Conservation (phyloP, 768 basidiomycete genomes). For the Naganishia randhawae region DNA sequence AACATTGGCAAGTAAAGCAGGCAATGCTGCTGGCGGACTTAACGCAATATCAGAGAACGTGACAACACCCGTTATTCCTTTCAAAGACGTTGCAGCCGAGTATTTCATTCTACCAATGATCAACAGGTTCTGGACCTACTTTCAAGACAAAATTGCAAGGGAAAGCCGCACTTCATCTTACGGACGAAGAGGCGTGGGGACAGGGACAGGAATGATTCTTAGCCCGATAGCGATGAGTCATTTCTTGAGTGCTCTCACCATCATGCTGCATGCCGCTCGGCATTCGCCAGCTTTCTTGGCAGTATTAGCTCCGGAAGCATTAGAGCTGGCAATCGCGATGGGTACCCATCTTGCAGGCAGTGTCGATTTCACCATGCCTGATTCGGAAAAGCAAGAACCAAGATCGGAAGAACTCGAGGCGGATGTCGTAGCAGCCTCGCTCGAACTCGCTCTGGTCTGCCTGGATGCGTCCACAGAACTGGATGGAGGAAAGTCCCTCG, state of each 20-base stretch:
- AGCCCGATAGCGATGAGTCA: slow-evolving; percentile 72
- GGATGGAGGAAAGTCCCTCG: slow-evolving; percentile 70
- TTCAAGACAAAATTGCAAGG: slow-evolving; percentile 74
- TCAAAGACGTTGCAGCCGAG: slow-evolving; percentile 69
- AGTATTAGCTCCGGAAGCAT: slow-evolving; percentile 71
- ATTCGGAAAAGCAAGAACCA: slow-evolving; percentile 41
- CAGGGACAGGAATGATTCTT: slow-evolving; percentile 74
- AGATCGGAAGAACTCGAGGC: slow-evolving; percentile 58
- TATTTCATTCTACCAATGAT: slow-evolving; percentile 84
- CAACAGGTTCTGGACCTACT: slow-evolving; percentile 91
- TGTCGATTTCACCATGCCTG: slow-evolving; percentile 29
- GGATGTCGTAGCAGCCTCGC: slow-evolving; percentile 65
- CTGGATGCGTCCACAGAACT: slow-evolving; percentile 70
- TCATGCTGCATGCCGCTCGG: slow-evolving; percentile 76
- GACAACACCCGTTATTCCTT: slow-evolving; percentile 47
- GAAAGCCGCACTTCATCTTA: slow-evolving; percentile 57
- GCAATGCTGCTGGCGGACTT: neutral
- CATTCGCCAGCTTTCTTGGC: slow-evolving; percentile 76
- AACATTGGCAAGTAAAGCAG: neutral
- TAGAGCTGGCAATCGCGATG: slow-evolving; percentile 77
- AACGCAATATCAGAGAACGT: slow-evolving; percentile 6
- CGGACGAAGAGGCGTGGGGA: slow-evolving; percentile 55
- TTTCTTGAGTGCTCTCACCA: slow-evolving; percentile 68
- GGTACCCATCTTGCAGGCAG: slow-evolving; percentile 63
- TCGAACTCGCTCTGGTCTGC: slow-evolving; percentile 73